Percentiles rank a stretch among this genome's conserved stretches.
Conservation (phyloP, 495 filamentous ascomycete species). For the Penicillium arizonense region DNA sequence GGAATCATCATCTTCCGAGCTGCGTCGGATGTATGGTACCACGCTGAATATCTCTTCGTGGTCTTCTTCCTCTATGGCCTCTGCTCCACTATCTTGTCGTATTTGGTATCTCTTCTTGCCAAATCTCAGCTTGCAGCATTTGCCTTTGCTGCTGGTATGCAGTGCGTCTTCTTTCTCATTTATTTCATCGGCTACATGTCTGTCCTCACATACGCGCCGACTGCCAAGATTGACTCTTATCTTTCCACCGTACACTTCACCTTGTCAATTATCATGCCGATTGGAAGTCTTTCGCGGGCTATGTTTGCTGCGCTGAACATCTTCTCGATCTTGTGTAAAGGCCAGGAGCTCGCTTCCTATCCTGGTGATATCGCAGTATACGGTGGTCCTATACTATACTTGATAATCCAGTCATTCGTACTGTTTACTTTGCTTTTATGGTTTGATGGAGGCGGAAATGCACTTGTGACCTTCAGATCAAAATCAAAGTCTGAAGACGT, state of each 20-base stretch:
- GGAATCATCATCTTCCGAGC: constrained; percentile 61
- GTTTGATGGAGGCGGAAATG: constrained; percentile 62
- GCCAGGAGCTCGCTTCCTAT: constrained; percentile 56
- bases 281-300: constrained; percentile 64
- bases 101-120: constrained; percentile 69
- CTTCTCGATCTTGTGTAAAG: constrained; percentile 70
- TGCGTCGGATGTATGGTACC: constrained; percentile 65
- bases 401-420: constrained; percentile 64
- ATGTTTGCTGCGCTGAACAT: constrained; percentile 75
- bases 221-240: constrained; percentile 55
- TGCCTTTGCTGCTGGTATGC: constrained; percentile 70
- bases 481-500: constrained; percentile 31
- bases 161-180: constrained; percentile 69
- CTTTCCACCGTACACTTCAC: constrained; percentile 65
- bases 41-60: constrained; percentile 71
- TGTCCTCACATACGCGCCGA: constrained; percentile 65
- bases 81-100: constrained; percentile 65
- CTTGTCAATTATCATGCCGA: constrained; percentile 65
- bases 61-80: constrained; percentile 75
- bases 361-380: constrained; percentile 70
- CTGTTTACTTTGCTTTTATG: constrained; percentile 69
- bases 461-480: constrained; percentile 40
- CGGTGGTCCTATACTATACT: constrained; percentile 75
- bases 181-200: constrained; percentile 74
- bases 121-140: constrained; percentile 70